Percentiles rank a stretch among this genome's conserved stretches.
Evolutionary conservation across 2,329 filamentous ascomycete genomes (phyloP).

Genomic region (Calonectria hongkongensis): DNA sequence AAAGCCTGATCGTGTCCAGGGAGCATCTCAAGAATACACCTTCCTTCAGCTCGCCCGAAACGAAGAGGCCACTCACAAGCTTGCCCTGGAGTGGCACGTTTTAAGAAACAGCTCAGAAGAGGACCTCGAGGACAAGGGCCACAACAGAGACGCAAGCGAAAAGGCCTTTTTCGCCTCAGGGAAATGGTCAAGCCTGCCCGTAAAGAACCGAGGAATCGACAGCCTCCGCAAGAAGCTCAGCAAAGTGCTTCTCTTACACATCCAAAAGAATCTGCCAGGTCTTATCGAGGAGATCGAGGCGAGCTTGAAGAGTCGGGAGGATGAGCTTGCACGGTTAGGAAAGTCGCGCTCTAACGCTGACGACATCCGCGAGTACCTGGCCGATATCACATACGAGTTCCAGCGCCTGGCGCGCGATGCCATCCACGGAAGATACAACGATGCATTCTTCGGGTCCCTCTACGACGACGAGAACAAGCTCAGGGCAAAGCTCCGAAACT

Average conservation of each 20-base stretch:
- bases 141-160: constrained; percentile 57
- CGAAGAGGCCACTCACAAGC: constrained; percentile 50
- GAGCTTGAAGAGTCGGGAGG: constrained; percentile 46
- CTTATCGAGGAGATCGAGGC: constrained; percentile 54
- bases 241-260: constrained; percentile 55
- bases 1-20: constrained; percentile 41
- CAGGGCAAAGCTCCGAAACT: constrained; percentile 56
- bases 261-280: constrained; percentile 53
- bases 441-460: constrained; percentile 61
- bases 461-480: constrained; percentile 50
- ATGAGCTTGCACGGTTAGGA: constrained; percentile 48
- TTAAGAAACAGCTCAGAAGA: constrained; percentile 68
- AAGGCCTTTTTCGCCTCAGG: constrained; percentile 56
- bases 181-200: constrained; percentile 54
- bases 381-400: constrained; percentile 61
- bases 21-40: constrained; percentile 56
- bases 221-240: constrained; percentile 60
- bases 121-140: constrained; percentile 29
- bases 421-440: constrained; percentile 55
- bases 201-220: constrained; percentile 58
- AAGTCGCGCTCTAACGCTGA: constrained; percentile 43
- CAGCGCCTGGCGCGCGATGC: constrained; percentile 56
- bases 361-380: constrained; percentile 59
- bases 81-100: constrained; percentile 70
- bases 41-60: constrained; percentile 59